Evolutionary conservation across 2,329 filamentous ascomycete species (phyloP).

Genomic region (Talaromyces marneffei): DNA sequence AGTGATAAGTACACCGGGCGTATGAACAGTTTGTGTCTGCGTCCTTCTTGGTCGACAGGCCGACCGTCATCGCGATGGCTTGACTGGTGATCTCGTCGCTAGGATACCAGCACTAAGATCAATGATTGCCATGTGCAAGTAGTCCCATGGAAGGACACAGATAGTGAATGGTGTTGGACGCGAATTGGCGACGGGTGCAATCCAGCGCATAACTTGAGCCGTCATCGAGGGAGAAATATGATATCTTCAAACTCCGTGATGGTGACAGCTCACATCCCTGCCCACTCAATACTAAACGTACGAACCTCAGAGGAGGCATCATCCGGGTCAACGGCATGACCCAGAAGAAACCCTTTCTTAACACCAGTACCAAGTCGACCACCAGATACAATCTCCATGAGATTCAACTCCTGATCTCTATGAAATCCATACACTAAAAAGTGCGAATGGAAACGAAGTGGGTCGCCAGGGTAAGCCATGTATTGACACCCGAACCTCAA

Average conservation of each 20-base stretch:
- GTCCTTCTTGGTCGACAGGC: no score
- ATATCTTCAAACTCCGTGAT: background rate
- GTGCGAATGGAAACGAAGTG: conserved; percentile 89
- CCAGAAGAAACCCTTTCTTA: conserved; percentile 90
- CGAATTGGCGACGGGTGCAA: background rate
- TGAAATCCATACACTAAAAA: conserved; percentile 76
- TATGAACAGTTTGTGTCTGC: background rate
- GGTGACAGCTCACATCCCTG: conserved; percentile 64
- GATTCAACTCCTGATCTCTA: conserved; percentile 82
- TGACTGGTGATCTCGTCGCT: no score
- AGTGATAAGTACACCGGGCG: background rate
- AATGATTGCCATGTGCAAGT: background rate
- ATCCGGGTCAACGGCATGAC: conserved; percentile 49
- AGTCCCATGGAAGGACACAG: background rate
- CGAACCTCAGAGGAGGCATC: conserved; percentile 45
- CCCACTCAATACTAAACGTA: conserved; percentile 88
- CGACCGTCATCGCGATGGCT: background rate
- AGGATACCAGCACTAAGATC: no score
- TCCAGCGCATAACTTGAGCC: background rate
- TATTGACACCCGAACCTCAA: conserved; percentile 92
- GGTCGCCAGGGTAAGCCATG: conserved; percentile 91
- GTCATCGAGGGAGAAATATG: background rate
- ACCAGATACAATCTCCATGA: conserved; percentile 79
- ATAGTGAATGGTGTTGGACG: background rate
- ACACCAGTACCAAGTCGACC: conserved; percentile 87